Evolutionary conservation across 495 filamentous ascomycete genomes (phyloP), one percentile per base, ranked within the genome.

Genomic region (Podospora pseudopauciseta): DNA sequence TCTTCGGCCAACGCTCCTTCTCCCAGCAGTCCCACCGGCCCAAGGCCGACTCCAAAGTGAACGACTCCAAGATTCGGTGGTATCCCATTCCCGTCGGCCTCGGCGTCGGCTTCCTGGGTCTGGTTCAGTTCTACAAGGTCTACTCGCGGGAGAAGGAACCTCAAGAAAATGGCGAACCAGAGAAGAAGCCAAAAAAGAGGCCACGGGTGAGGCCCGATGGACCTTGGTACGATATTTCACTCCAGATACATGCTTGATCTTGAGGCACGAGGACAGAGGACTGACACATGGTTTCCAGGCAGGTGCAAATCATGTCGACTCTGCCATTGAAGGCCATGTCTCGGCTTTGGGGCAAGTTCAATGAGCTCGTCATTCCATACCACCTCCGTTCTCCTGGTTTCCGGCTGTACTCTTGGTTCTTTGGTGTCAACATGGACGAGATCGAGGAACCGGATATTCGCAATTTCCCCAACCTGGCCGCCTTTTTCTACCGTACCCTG

Each of bases 401-500:
- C 79, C 92, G 90, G 70, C 83, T 99, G 16, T 99, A 99, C 76
- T 87, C 92, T 2, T 97, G 83, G 79, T 83, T 94, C 27, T 99
- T 99, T 74, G 96, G 94, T 4, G 95, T 97, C 71, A 96, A 96
- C 75, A 85, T 99, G 23, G 87, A 88, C 39, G 95, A 99, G 78
- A 88, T 96, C 18, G 87, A 88, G 32, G 92, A 99, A 71, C 86
- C 88, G 9, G 94, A 98, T 71, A 87, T 99, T 44, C 92, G 91
- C 76, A 85, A 83, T 58, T 99, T 96, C 76, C 90, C 92, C 0
- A 99, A 99, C 76, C 85, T 99, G 26, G 92, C 95, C 1, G 87
- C 94, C 63, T 99, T 99, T 84, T 99, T 99, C 83, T 99, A 97
- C 79, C 92, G 95, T 67, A 90, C 87, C 15, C 81, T 99, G 64